These are phyloP conservation scores for Priceomyces melissophilus DNA, from an alignment of 805 yeast species.

Conservation along the genomic window DNA sequence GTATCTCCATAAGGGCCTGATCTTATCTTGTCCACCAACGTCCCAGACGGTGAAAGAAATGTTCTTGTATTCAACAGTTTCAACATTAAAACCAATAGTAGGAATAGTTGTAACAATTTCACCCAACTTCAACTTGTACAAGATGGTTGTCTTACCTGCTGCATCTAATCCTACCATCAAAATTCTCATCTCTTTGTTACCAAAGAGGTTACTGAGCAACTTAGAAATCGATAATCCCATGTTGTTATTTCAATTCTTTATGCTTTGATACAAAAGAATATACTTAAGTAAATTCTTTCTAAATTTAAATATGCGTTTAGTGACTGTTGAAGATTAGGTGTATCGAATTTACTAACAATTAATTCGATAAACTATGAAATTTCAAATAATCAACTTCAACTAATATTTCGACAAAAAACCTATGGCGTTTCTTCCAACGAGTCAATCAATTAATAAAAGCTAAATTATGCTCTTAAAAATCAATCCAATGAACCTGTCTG, in stretches of 20 bases:
- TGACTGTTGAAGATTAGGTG: no score
- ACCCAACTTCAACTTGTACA: conserved; percentile 91
- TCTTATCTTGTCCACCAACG: conserved; percentile 99
- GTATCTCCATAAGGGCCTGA: conserved; percentile 98
- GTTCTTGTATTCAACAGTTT: conserved; percentile 95
- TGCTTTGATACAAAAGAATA: conserved; percentile 1
- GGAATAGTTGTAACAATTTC: conserved; percentile 96
- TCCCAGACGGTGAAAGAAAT: conserved; percentile 98
- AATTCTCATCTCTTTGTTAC: conserved; percentile 97
- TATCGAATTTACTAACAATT: background rate
- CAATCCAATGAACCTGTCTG: no score
- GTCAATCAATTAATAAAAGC: no score
- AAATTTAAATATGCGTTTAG: no score
- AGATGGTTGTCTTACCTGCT: conserved; percentile 97
- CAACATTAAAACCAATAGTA: conserved; percentile 96
- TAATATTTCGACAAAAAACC: background rate
- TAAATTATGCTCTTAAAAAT: no score
- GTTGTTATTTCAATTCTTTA: conserved; percentile 2
- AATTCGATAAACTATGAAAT: background rate
- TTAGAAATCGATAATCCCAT: conserved; percentile 97
- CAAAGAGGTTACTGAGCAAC: conserved; percentile 91
- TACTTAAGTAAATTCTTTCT: no score
- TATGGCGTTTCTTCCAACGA: no score
- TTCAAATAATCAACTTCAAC: background rate
- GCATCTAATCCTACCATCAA: conserved; percentile 98